Evolutionary conservation across 306 rosid genomes (phyloP), one percentile per base, ranked within the genome.

Genomic region (Quercus mongolica): DNA sequence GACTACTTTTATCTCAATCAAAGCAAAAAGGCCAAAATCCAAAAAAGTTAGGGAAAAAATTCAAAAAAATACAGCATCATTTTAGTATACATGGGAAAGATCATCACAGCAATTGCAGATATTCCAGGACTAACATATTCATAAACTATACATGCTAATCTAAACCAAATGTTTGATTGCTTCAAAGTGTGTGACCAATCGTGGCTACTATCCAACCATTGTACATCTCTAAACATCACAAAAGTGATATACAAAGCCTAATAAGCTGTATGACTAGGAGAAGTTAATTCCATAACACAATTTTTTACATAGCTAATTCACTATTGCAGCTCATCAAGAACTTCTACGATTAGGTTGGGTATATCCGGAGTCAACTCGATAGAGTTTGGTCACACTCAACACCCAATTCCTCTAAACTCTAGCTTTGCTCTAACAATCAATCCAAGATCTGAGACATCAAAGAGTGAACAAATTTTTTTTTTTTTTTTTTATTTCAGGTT

Each of bases 401-500:
- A 91, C 74, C 97, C 97, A 55, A 90, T 91, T 87, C 90, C 97
- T 41, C 93, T 94, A 35, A 94, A 94, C 84, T 77, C 94, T 44
- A 92, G 89, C 87, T 91, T 92, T 4, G 82, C 97, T 81, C 91
- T 5, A 86, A 91, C 76, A 92, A 5, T 90, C 54, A 90, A 95
- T 74, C 97, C 97, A 64, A 92, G 84, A 91, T 95, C 93, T 92
- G 61, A 61, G 62, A 51, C 79, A 80, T 74, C 19, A 35, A 26
- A 52, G 10, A 31, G 21, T 61, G 56, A 35, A 67, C 41, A 75
- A 7, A 5, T 5, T 33, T 5, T 33, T 33, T 33, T 5, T 33
- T 51, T 3, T 2, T 70, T 44, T n/a, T n/a, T n/a, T n/a, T n/a
- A n/a, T n/a, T n/a, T n/a, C 9, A 78, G 81, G 44, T 71, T 23